Evolutionary conservation across 2,329 filamentous ascomycete species (phyloP).

Genomic region (Chlorencoelia australis): DNA sequence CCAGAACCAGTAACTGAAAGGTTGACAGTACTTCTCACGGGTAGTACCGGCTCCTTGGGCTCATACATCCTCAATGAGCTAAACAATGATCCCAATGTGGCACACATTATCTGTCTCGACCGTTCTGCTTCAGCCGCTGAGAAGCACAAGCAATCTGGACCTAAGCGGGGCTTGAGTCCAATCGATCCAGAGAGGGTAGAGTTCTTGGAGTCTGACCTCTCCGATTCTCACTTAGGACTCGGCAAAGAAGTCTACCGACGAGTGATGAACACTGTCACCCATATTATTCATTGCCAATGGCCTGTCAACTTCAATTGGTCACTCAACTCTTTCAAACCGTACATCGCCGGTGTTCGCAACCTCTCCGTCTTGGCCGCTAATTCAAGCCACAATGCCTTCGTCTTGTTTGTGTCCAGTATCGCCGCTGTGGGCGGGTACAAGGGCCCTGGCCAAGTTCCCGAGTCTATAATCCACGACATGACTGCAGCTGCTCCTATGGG

Average conservation of each 20-base stretch:
- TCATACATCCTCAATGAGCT: slow-evolving; percentile 35
- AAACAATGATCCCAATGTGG: slow-evolving; percentile 26
- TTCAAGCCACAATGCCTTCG: slow-evolving; percentile 6
- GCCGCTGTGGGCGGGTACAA: slow-evolving; percentile 15
- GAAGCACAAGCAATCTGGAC: slow-evolving; percentile 31
- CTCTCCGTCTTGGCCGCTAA: slow-evolving; percentile 21
- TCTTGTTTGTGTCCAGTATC: slow-evolving; percentile 20
- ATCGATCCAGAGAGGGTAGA: slow-evolving; percentile 32
- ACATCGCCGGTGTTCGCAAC: slow-evolving; percentile 30
- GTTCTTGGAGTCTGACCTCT: slow-evolving; percentile 39
- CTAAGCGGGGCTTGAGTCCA: slow-evolving; percentile 29
- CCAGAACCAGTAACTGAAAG: slow-evolving; percentile 1
- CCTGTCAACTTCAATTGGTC: slow-evolving; percentile 30
- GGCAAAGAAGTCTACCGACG: slow-evolving; percentile 4
- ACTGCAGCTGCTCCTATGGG: slow-evolving; percentile 28
- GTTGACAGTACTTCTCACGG: slow-evolving; percentile 31
- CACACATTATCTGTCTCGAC: slow-evolving; percentile 38
- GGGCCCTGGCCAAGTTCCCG: slow-evolving; percentile 25
- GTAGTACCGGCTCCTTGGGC: slow-evolving; percentile 38
- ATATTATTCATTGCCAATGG: slow-evolving; percentile 34
- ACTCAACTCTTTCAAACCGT: slow-evolving; percentile 26
- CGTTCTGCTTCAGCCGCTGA: slow-evolving; percentile 28
- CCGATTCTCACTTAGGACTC: slow-evolving; percentile 39
- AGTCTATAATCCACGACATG: slow-evolving; percentile 28
- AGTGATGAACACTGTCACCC: slow-evolving; percentile 27